Evolutionary conservation across 1,284 basidiomycete species (phyloP).

Genomic region (Puccinia novopanici): DNA sequence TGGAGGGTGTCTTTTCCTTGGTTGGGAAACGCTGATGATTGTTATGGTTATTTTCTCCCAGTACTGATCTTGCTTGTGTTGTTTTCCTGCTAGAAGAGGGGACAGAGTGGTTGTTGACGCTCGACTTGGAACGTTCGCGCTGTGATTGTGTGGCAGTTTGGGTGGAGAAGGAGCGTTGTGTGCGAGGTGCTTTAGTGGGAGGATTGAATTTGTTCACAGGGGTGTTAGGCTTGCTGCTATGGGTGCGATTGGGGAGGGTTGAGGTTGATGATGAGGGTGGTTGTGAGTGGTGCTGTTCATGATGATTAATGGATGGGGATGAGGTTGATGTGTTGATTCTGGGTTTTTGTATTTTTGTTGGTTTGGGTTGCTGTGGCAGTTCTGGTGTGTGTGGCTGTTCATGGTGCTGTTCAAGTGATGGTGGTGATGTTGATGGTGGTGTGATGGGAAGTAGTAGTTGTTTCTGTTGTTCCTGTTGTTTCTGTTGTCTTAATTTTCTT

Average conservation of each 20-base stretch:
- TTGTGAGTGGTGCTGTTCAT: neutral
- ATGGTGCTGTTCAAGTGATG: no score
- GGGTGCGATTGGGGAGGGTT: neutral
- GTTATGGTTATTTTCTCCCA: neutral
- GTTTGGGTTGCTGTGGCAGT: neutral
- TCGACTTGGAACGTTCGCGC: constrained; percentile 4
- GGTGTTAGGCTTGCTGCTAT: neutral
- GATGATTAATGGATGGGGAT: no score
- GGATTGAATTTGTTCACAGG: neutral
- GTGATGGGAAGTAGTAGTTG: neutral
- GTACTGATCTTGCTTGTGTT: neutral
- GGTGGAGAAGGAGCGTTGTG: constrained; percentile 5
- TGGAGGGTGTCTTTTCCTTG: neutral
- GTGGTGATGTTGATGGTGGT: neutral
- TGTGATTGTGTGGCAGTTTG: constrained; percentile 2
- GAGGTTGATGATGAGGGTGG: neutral
- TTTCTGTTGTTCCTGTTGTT: neutral
- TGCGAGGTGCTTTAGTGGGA: neutral
- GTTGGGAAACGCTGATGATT: no score
- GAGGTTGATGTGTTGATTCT: neutral
- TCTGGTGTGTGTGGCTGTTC: neutral
- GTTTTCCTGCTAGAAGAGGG: neutral
- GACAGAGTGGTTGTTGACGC: neutral
- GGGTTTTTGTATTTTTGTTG: neutral
- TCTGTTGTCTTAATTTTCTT: neutral